phyloP scores from a whole-genome alignment of 805 yeast species.

The Blastobotrys mokoenaii region DNA sequence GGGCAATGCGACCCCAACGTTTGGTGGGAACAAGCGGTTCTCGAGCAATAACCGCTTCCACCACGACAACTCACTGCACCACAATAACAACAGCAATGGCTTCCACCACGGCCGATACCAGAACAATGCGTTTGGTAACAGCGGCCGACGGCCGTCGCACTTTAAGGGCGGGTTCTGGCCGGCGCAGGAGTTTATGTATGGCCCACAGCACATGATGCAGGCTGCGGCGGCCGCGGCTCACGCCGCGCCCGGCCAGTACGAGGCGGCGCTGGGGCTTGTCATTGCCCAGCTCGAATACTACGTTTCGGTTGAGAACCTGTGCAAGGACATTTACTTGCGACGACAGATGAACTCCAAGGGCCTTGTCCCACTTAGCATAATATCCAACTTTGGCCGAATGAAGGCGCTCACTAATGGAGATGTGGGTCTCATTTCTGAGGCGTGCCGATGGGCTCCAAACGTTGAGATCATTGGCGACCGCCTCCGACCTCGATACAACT shows the following conservation, averaged over 20 bases:
- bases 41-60: conserved; percentile 6
- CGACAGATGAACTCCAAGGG: conserved; percentile 74
- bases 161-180: conserved; percentile 8
- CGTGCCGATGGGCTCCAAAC: conserved; percentile 45
- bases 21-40: not conserved
- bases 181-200: conserved; percentile 9
- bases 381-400: conserved; percentile 70
- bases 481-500: conserved; percentile 52
- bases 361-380: conserved; percentile 52
- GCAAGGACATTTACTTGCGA: conserved; percentile 77
- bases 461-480: conserved; percentile 46
- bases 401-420: conserved; percentile 56
- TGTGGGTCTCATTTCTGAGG: conserved; percentile 41
- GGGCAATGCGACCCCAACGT: not conserved
- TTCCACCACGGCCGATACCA: conserved; percentile 1
- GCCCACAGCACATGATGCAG: conserved; percentile 6
- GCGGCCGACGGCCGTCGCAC: conserved; percentile 14
- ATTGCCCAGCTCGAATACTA: conserved; percentile 78
- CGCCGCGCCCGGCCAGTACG: conserved; percentile 15
- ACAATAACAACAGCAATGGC: conserved; percentile 6
- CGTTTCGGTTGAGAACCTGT: conserved; percentile 77
- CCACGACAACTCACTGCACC: conserved; percentile 5
- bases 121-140: conserved; percentile 4
- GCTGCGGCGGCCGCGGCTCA: conserved; percentile 7
- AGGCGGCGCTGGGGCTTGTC: conserved; percentile 23